Evolutionary conservation across 176 grass and related monocot species (phyloP).

Genomic region (Elymus sibiricus): DNA sequence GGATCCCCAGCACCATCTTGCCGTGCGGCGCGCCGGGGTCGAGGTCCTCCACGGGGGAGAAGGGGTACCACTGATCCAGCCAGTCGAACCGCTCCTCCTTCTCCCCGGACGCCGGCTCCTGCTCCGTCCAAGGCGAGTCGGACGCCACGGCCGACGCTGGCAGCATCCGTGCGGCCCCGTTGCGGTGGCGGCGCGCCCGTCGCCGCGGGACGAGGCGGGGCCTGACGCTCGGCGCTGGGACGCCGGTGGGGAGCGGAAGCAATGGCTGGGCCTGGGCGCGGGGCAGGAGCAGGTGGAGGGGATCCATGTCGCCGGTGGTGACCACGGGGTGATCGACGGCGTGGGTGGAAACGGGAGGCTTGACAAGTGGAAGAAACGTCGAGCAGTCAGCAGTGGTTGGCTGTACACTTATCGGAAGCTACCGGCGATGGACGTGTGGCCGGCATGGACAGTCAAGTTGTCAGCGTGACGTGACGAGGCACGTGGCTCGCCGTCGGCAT

Average conservation of each 20-base stretch:
- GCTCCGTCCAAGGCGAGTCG: not conserved
- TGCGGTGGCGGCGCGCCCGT: not conserved
- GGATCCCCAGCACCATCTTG: constrained; percentile 68
- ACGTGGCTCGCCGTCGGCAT: not conserved
- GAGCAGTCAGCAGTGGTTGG: not conserved
- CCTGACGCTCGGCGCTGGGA: not conserved
- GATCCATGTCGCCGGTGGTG: constrained; percentile 14
- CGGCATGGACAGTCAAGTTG: not conserved
- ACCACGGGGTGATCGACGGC: not conserved
- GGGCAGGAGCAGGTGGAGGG: not conserved
- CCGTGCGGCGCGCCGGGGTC: constrained; percentile 67
- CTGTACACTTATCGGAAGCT: not conserved
- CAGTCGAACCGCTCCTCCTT: constrained; percentile 55
- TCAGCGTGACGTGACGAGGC: not conserved
- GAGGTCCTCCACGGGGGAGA: constrained; percentile 67
- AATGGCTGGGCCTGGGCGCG: not conserved
- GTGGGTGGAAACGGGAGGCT: not conserved
- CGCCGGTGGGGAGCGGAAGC: not conserved
- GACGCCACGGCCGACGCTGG: not conserved
- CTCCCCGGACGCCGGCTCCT: not conserved
- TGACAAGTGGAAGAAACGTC: not conserved
- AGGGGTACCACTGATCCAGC: constrained; percentile 80
- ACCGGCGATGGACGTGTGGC: not conserved
- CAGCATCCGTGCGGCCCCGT: not conserved
- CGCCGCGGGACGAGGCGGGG: not conserved